These are phyloP conservation scores for Schrenkiella parvula DNA, from an alignment of 345 rosid species.

Conservation along the genomic window DNA sequence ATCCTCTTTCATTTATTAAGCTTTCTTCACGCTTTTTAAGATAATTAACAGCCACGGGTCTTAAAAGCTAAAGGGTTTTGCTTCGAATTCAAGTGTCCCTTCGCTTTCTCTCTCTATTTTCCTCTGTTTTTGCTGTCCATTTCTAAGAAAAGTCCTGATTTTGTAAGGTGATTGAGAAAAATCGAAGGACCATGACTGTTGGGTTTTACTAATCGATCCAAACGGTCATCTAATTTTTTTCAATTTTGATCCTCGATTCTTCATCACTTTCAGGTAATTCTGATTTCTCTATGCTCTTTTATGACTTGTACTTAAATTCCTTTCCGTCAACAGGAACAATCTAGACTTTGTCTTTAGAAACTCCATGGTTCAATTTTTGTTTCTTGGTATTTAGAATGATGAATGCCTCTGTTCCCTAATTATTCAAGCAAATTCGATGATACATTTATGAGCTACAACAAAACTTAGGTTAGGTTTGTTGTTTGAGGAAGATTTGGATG, in stretches of 20 bases:
- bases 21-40: slow-evolving; percentile 33
- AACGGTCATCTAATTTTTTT: slow-evolving; percentile 10
- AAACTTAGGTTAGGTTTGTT: background rate
- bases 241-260: background rate
- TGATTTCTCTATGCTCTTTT: background rate
- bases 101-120: slow-evolving; percentile 18
- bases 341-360: background rate
- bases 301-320: background rate
- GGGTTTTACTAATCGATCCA: slow-evolving; percentile 8
- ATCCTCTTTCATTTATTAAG: slow-evolving; percentile 15
- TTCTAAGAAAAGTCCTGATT: slow-evolving; percentile 4
- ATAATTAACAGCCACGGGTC: slow-evolving; percentile 34
- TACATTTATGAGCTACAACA: background rate
- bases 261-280: slow-evolving; percentile 24
- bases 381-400: background rate
- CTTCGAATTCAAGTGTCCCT: slow-evolving; percentile 33
- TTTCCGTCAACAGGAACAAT: background rate
- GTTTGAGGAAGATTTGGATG: background rate
- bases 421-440: no score
- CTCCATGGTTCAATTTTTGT: background rate
- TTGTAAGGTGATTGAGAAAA: background rate
- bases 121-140: background rate
- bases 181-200: slow-evolving; percentile 9
- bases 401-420: background rate
- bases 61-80: slow-evolving; percentile 19